Evolutionary conservation across 495 filamentous ascomycete genomes (phyloP).

Genomic region (Penicillium coprophilum): DNA sequence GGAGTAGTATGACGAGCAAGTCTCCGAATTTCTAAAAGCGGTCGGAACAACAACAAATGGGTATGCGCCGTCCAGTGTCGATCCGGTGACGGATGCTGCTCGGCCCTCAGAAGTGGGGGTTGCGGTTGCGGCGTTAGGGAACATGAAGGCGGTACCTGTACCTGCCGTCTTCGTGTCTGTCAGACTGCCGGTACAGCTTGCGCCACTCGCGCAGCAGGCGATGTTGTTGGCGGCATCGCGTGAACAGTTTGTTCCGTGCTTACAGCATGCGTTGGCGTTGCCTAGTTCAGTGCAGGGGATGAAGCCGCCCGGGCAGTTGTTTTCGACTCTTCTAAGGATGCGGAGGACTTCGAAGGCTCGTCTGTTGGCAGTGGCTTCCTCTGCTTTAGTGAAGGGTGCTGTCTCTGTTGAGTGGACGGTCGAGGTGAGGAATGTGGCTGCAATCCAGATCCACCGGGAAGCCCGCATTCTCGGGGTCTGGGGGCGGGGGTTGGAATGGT

Average conservation of each 20-base stretch:
- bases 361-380: conserved; percentile 24
- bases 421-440: conserved; percentile 39
- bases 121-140: conserved; percentile 35
- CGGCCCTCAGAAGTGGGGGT: conserved; percentile 30
- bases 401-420: conserved; percentile 32
- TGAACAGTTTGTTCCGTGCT: conserved; percentile 52
- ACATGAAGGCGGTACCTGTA: conserved; percentile 37
- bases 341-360: conserved; percentile 43
- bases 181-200: conserved; percentile 62
- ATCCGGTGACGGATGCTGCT: conserved; percentile 43
- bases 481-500: conserved; percentile 2
- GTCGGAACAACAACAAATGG: conserved; percentile 68
- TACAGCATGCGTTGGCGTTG: conserved; percentile 57
- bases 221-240: conserved; percentile 58
- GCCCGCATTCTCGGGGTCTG: conserved; percentile 38
- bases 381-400: conserved; percentile 31
- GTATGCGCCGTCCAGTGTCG: conserved; percentile 50
- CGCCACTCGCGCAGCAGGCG: conserved; percentile 63
- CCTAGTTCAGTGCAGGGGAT: conserved; percentile 51
- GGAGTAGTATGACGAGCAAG: conserved; percentile 66
- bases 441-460: conserved; percentile 40
- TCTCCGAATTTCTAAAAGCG: conserved; percentile 58
- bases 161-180: conserved; percentile 27
- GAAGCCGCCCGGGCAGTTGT: conserved; percentile 54
- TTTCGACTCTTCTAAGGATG: conserved; percentile 35